Evolutionary conservation across 441 rosid genomes (phyloP), one percentile per base, ranked within the genome.

Genomic region (Hura crepitans): DNA sequence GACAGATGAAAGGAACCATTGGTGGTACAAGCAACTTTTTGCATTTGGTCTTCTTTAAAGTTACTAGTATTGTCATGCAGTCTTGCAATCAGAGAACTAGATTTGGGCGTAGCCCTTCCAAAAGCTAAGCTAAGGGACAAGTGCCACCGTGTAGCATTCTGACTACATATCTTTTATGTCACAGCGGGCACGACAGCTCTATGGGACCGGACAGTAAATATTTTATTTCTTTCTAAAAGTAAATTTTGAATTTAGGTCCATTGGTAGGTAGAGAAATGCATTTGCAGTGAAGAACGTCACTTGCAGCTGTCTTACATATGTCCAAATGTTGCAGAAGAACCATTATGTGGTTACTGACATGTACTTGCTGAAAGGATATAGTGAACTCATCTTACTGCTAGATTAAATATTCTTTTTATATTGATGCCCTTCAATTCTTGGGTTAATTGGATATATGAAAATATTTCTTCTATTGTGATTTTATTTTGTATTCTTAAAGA

Each of bases 221-320:
- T 66, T 35, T 23, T 33, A n/a, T 30, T 57, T 59, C 23, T 27
- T 51, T 51, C 56, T 25, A 10, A 35, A 35, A 22, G 6, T 20
- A 22, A 12, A 39, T 18, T 27, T 15, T 4, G 30, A 11, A 55
- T 28, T 45, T 28, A 58, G 14, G 25, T 43, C 0, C 54, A 1
- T 39, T 65, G 66, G 25, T 47, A n/a, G n/a, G n/a, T n/a, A n/a
- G n/a, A n/a, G n/a, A n/a, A n/a, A n/a, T n/a, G n/a, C 15, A 23
- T 25, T 14, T n/a, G 9, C n/a, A 8, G 61, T 61, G 57, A 17
- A 64, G 54, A 49, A 54, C 66, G 39, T 71, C 66, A 28, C 27
- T 50, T 50, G 39, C 39, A 39, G 59, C 12, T 11, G 14, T 23
- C 22, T 62, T 31, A 47, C 23, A 30, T 31, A n/a, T 69, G 20